Percentiles rank a stretch among this genome's conserved stretches.
Conservation (phyloP, 257 asterid genomes). For the Ilex asprella region DNA sequence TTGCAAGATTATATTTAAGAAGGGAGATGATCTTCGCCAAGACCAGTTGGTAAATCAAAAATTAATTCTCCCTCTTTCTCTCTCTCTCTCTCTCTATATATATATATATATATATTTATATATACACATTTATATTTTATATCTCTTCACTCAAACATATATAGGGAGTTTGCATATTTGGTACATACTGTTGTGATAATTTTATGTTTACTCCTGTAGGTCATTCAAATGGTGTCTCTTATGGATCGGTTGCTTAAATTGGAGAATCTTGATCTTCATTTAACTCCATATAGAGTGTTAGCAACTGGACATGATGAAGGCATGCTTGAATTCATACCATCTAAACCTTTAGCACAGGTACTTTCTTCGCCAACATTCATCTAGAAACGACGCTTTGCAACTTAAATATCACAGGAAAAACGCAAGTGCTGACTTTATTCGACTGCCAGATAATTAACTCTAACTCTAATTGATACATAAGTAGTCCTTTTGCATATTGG, state of each 20-base stretch:
- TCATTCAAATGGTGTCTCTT: constrained; percentile 92
- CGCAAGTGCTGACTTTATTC: too few relatives aligned
- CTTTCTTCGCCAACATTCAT: background rate
- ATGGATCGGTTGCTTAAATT: constrained; percentile 95
- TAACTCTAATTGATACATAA: too few relatives aligned
- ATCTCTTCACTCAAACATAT: too few relatives aligned
- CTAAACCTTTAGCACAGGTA: constrained; percentile 96
- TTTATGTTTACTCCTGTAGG: constrained; percentile 33
- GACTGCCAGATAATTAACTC: too few relatives aligned
- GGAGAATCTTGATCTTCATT: constrained; percentile 94
- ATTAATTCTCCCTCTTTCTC: background rate
- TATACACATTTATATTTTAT: too few relatives aligned
- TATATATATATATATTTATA: background rate
- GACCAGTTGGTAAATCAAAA: constrained; percentile 76
- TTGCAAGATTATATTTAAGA: constrained; percentile 89
- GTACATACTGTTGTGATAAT: too few relatives aligned
- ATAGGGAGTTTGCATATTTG: too few relatives aligned
- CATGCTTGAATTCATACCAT: constrained; percentile 95
- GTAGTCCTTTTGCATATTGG: too few relatives aligned
- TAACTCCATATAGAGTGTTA: constrained; percentile 91
- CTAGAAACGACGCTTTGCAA: too few relatives aligned
- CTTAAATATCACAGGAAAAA: too few relatives aligned
- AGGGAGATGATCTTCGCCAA: constrained; percentile 98
- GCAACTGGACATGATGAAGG: constrained; percentile 99
- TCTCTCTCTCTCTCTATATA: too few relatives aligned